Base-by-base conservation (phyloP, 495 filamentous ascomycete species). In the Aspergillus ostianus region DNA sequence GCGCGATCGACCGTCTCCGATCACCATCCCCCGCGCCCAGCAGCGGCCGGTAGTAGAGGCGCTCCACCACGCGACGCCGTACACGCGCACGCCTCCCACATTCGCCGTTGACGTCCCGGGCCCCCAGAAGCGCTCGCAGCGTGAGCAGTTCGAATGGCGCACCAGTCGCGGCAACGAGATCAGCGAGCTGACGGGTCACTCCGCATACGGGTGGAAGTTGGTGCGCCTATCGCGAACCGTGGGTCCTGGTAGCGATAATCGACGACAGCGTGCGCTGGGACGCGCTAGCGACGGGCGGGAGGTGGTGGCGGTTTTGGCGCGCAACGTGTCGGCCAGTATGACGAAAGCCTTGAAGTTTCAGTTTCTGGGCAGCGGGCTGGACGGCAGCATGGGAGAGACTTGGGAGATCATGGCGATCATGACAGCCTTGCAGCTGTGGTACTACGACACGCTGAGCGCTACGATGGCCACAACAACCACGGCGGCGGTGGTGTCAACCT, bases 281-380 rank as follows among this genome's bases (percentile, higher is more conserved):
- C 49, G 58, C 56, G 49, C 62, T 4, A 67, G 64, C 21, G 58
- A 67, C 53, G 53, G 64, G 3, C 20, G 30, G 23, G 64, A 67
- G 21, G 45, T 69, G 12, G 62, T 69, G 20, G 67, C 62, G n/a
- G 15, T 67, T 0, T 30, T 65, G 15, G 64, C 64, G 4, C 57
- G 61, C 27, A 67, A 66, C 47, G 30, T 52, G 20, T 64, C 59
- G 17, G 56, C 45, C 45, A 63, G 59, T 23, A 59, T 63, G 64
- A 58, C 54, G 3, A 66, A 61, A 23, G 55, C 32, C 0, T 55
- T 69, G 20, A 32, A 51, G 6, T 63, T 67, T 30, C 27, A 55
- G 1, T 68, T 60, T 27, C 32, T 60, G 56, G 53, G 61, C 18
- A 53, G 46, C 48, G 58, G 61, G 7, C 26, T 68, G 8, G 52